These are phyloP conservation scores for Drosera spatulata DNA, from an alignment of 179 eudicot species.

Conservation along the genomic window DNA sequence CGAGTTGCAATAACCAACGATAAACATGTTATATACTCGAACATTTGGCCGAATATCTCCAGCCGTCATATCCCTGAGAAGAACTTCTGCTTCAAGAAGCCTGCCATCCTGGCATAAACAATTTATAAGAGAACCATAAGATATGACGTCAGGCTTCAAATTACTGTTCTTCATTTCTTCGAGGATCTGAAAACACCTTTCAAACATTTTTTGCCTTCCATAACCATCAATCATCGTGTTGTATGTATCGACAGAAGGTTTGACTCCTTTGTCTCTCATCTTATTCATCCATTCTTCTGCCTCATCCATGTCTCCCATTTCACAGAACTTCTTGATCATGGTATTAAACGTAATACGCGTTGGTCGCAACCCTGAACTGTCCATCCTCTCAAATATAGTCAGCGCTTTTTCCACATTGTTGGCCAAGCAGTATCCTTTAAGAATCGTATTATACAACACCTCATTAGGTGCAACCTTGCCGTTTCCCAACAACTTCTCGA, in stretches of 20 bases:
- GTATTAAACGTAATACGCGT: conserved; percentile 39
- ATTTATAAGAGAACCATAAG: conserved; percentile 64
- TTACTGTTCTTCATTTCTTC: conserved; percentile 52
- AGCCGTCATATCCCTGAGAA: conserved; percentile 46
- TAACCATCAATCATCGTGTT: conserved; percentile 60
- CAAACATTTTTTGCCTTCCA: conserved; percentile 41
- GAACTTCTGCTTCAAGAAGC: conserved; percentile 56
- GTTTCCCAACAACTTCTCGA: conserved; percentile 25
- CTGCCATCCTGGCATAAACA: conserved; percentile 58
- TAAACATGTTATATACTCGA: conserved; percentile 56
- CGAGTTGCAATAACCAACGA: conserved; percentile 44
- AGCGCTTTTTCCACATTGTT: conserved; percentile 47
- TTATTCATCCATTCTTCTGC: conserved; percentile 44
- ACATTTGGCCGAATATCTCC: conserved; percentile 51
- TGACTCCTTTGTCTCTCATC: conserved; percentile 45
- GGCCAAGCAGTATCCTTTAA: conserved; percentile 49
- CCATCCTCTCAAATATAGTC: conserved; percentile 35
- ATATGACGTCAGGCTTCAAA: conserved; percentile 45
- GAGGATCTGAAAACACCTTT: conserved; percentile 51
- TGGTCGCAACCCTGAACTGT: conserved; percentile 35
- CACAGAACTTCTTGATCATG: conserved; percentile 38
- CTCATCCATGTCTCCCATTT: conserved; percentile 40
- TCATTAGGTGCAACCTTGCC: conserved; percentile 32
- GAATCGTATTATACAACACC: conserved; percentile 49
- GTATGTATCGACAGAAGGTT: conserved; percentile 48